Evolutionary conservation across 768 basidiomycete species (phyloP).

Genomic region (Leccinum broughii): DNA sequence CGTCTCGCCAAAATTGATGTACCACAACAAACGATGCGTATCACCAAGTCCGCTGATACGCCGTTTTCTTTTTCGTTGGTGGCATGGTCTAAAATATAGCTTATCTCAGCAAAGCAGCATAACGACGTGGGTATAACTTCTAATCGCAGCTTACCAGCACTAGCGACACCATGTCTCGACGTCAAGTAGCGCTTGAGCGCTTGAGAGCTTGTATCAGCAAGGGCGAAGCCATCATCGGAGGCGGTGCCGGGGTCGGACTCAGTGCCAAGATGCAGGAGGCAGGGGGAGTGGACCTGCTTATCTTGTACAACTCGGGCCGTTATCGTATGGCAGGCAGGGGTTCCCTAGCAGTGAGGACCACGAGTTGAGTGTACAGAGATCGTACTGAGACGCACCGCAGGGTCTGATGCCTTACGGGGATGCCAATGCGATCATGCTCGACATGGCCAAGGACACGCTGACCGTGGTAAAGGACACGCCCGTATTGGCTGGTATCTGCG

Average conservation of each 20-base stretch:
- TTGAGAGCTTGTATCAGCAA: constrained; percentile 14
- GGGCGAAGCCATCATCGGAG: constrained; percentile 27
- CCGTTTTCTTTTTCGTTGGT: too few relatives aligned
- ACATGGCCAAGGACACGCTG: constrained; percentile 31
- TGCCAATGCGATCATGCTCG: constrained; percentile 30
- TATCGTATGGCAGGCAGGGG: constrained; percentile 34
- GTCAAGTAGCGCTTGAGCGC: constrained; percentile 17
- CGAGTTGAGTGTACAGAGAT: neutral
- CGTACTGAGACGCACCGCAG: constrained; percentile 4
- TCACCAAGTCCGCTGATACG: too few relatives aligned
- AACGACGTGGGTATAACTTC: too few relatives aligned
- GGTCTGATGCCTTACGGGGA: constrained; percentile 33
- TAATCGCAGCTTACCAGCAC: neutral
- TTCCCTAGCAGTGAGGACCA: constrained; percentile 27
- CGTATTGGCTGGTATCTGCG: constrained; percentile 30
- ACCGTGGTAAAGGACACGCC: constrained; percentile 30
- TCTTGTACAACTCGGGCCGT: constrained; percentile 34
- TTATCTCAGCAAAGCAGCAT: constrained; percentile 21
- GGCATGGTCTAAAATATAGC: neutral
- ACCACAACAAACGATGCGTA: too few relatives aligned
- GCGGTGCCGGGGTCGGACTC: constrained; percentile 29
- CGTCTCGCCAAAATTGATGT: too few relatives aligned
- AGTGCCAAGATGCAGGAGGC: constrained; percentile 32
- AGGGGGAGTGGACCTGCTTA: constrained; percentile 30
- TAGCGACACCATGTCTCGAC: constrained; percentile 16